Evolutionary conservation across 1,284 basidiomycete genomes (phyloP), one percentile per base, ranked within the genome.

Genomic region (Moesziomyces sp.): DNA sequence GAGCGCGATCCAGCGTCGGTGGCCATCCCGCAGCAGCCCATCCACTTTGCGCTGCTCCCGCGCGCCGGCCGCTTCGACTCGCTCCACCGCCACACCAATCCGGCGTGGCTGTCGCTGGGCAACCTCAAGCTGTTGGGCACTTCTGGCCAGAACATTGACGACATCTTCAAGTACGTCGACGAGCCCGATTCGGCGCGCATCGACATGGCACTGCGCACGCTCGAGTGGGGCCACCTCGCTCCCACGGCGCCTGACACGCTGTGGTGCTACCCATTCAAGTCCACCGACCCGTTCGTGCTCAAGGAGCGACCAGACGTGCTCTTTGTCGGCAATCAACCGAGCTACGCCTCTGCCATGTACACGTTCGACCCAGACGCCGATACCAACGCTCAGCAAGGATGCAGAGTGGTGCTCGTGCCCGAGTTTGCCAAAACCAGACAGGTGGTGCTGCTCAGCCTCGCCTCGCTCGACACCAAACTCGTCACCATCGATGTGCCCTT

Each of bases 211-310:
- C 88, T 89, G 71, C 88, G 91, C 50, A 95, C 93, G 16, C 87
- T 99, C 13, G 89, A 89, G 79, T 99, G 95, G 97, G 88, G 93
- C 67, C 97, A 99, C 85, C 89, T 97, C 77, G 96, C 97, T 11
- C 97, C 97, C 0, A 99, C 96, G 1, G 94, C 96, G 14, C 97
- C 97, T 14, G 97, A 99, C 85, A 99, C 97, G 1, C 88, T 99
- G 1, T 98, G 88, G 94, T 97, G 96, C 81, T 96, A 97, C 84
- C 97, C 97, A 10, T 98, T 92, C 86, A 90, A 92, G 53, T 88
- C 89, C 42, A 86, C 87, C 10, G 97, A 99, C 84, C 97, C 97
- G 0, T 99, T 99, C 85, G 88, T 97, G 59, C 87, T 99, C 43
- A 84, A 87, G 26, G 88, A 91, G 80, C 91, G 92, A 9, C 97